phyloP scores from a whole-genome alignment of 345 rosid genomes.

The Microthlaspi erraticum region DNA sequence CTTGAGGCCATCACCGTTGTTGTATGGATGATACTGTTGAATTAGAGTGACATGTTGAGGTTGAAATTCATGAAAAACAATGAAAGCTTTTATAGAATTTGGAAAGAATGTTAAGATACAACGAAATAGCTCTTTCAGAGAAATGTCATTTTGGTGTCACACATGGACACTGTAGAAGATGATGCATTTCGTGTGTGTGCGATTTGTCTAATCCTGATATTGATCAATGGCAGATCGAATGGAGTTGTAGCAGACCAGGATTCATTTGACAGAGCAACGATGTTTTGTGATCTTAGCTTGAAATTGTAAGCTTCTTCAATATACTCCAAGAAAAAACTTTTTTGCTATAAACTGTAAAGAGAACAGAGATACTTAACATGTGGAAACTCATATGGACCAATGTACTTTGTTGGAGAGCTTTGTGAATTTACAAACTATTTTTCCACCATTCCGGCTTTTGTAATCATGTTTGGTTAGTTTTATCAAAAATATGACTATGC shows the following conservation, averaged over 20 bases:
- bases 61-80: not conserved
- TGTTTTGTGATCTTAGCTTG: slow-evolving; percentile 31
- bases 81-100: not conserved
- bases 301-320: not conserved
- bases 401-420: not conserved
- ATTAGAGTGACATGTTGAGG: not conserved
- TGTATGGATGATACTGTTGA: not conserved
- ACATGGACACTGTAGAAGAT: not conserved
- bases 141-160: not conserved
- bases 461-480: not conserved
- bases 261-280: slow-evolving; percentile 26
- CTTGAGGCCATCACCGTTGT: not conserved
- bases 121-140: not conserved
- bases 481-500: not conserved
- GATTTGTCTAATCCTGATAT: slow-evolving; percentile 17
- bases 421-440: not conserved
- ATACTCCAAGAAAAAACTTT: not conserved
- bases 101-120: not conserved
- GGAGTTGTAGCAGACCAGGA: slow-evolving; percentile 13
- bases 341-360: slow-evolving; percentile 12
- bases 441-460: slow-evolving; percentile 9
- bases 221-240: slow-evolving; percentile 16
- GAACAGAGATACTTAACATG: not conserved
- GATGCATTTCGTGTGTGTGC: not conserved
- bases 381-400: slow-evolving; percentile 8